Evolutionary conservation across 2,329 filamentous ascomycete genomes (phyloP).

Genomic region (Colletotrichum paranaense): DNA sequence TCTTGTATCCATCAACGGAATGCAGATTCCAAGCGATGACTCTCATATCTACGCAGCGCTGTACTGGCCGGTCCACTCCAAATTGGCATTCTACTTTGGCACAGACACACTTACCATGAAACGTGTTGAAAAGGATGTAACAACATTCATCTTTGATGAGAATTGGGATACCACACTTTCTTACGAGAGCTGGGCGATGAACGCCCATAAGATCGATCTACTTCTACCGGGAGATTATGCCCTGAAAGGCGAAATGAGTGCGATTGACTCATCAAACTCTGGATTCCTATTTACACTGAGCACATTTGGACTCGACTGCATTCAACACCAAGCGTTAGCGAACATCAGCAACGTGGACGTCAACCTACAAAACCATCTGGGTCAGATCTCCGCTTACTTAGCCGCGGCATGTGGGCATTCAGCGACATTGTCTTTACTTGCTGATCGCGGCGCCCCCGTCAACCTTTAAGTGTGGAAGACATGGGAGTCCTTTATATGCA

Average conservation of each 20-base stretch:
- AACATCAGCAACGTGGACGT: background rate
- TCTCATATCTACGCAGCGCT: background rate
- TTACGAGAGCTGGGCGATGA: background rate
- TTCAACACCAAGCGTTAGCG: background rate
- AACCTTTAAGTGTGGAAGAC: background rate
- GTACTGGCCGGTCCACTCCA: background rate
- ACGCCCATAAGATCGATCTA: rapidly evolving
- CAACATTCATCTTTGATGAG: background rate
- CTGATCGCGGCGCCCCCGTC: background rate
- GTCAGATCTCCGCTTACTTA: background rate
- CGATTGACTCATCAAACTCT: rapidly evolving
- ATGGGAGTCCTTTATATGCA: background rate
- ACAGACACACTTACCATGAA: rapidly evolving
- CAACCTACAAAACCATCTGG: background rate
- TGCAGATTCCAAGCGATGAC: background rate
- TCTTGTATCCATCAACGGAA: rapidly evolving
- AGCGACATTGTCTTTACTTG: rapidly evolving
- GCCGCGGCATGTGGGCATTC: background rate
- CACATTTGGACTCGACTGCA: background rate
- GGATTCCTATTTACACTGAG: background rate
- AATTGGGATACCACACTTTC: background rate
- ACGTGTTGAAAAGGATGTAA: background rate
- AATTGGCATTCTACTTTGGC: too few relatives aligned
- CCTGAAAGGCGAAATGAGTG: background rate
- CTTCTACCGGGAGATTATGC: background rate